These are phyloP conservation scores for Colletotrichum somersetense DNA, from an alignment of 2,329 filamentous ascomycete species.

Conservation along the genomic window DNA sequence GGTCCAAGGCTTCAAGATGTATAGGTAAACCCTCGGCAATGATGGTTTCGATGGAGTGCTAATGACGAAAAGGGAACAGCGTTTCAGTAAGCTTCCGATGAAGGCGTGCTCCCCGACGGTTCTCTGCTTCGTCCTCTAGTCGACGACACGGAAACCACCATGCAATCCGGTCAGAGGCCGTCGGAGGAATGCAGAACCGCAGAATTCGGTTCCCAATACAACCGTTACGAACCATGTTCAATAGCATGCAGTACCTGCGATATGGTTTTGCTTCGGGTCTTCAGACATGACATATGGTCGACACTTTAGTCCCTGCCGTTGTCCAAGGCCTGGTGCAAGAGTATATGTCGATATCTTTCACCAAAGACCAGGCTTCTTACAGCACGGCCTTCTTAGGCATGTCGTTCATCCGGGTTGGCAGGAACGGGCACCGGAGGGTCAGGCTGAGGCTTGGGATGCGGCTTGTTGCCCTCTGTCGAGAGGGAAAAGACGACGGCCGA, in stretches of 20 bases:
- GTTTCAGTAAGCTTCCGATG: not conserved
- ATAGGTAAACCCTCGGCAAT: too few relatives aligned
- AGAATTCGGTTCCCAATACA: not conserved
- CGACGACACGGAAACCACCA: not conserved
- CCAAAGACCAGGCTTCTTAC: not conserved
- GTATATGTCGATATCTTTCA: not conserved
- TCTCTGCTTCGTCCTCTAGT: not conserved
- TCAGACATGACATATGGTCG: not conserved
- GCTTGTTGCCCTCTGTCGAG: slow-evolving; percentile 44
- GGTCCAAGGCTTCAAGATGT: not conserved
- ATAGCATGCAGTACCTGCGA: not conserved
- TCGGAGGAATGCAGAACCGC: not conserved
- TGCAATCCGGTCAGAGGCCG: not conserved
- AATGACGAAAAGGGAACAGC: not conserved
- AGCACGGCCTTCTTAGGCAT: not conserved
- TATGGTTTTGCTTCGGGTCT: not conserved
- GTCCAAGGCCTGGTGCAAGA: not conserved
- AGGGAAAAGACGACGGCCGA: slow-evolving; percentile 9
- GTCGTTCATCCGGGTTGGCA: slow-evolving; percentile 44
- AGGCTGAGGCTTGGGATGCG: slow-evolving; percentile 48
- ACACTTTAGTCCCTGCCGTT: not conserved
- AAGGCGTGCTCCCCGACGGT: not conserved
- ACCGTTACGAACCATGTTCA: not conserved
- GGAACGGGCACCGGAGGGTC: slow-evolving; percentile 50
- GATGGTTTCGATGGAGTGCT: not conserved